phyloP scores from a whole-genome alignment of 1,284 basidiomycete genomes.

The Meira nashicola region DNA sequence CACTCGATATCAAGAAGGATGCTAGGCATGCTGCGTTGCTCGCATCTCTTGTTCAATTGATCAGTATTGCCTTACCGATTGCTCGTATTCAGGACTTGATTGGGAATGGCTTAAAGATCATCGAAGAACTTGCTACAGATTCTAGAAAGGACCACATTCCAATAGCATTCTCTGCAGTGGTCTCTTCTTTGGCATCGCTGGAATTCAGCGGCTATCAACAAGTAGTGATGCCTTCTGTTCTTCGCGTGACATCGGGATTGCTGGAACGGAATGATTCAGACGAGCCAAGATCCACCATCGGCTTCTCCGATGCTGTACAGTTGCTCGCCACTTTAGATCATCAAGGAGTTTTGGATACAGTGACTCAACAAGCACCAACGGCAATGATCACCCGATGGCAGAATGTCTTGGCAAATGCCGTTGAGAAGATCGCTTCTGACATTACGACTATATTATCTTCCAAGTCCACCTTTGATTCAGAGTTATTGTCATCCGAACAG shows the following conservation, averaged over 20 bases:
- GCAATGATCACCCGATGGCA: constrained; percentile 27
- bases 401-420: constrained; percentile 17
- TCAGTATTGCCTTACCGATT: constrained; percentile 32
- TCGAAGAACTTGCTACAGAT: constrained; percentile 30
- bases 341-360: constrained; percentile 24
- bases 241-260: constrained; percentile 27
- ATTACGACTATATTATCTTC: no score
- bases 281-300: constrained; percentile 10
- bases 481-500: no score
- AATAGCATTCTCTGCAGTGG: constrained; percentile 32
- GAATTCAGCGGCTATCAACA: constrained; percentile 45
- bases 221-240: constrained; percentile 38
- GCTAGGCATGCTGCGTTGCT: constrained; percentile 8
- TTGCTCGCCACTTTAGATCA: constrained; percentile 38
- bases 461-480: no score
- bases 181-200: constrained; percentile 35
- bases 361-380: constrained; percentile 21
- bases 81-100: constrained; percentile 48
- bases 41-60: constrained; percentile 28
- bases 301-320: constrained; percentile 25
- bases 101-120: constrained; percentile 35
- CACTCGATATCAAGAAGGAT: background rate
- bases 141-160: background rate
- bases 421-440: background rate
- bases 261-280: no score